Percentiles rank a stretch among this genome's conserved stretches.
phyloP scores from a whole-genome alignment of 2,329 filamentous ascomycete species.

The Sclerotinia glacialis region DNA sequence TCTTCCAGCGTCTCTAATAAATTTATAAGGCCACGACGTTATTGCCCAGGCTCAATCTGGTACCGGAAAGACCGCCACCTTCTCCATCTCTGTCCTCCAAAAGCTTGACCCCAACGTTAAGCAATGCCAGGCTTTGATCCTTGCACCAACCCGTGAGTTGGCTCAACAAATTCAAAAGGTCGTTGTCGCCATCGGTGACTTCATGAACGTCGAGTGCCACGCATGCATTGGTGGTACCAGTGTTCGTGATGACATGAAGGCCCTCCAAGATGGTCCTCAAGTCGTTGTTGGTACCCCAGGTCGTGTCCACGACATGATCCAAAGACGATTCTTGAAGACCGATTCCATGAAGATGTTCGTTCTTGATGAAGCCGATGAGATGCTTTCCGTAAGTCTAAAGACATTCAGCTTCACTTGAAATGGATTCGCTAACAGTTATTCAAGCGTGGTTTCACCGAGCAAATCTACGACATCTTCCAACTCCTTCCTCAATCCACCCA shows the following conservation, averaged over 20 bases:
- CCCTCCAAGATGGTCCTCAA: conserved; percentile 91
- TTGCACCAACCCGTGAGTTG: conserved; percentile 96
- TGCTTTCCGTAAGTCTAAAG: conserved; percentile 72
- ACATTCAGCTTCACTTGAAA: not conserved
- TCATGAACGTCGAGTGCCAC: conserved; percentile 99
- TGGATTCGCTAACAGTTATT: conserved; percentile 40
- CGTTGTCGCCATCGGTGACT: conserved; percentile 96
- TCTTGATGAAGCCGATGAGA: conserved; percentile 98
- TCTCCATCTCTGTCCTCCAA: conserved; percentile 98
- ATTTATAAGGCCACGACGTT: conserved; percentile 78
- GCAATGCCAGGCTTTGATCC: conserved; percentile 96
- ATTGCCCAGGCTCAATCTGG: conserved; percentile 99
- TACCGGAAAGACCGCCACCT: conserved; percentile 99
- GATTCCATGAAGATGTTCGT: conserved; percentile 99
- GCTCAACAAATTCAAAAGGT: conserved; percentile 99
- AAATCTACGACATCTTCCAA: conserved; percentile 99
- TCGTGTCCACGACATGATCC: conserved; percentile 99
- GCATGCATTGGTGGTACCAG: conserved; percentile 98
- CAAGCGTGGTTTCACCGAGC: conserved; percentile 96
- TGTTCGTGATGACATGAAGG: conserved; percentile 98
- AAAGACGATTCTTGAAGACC: conserved; percentile 94
- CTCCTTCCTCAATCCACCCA: conserved; percentile 96
- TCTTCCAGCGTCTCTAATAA: conserved; percentile 29
- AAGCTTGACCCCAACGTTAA: conserved; percentile 95
- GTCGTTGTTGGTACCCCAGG: conserved; percentile 97